These are phyloP conservation scores for Epichloe glyceriae DNA, from an alignment of 2,329 filamentous ascomycete species.

Conservation along the genomic window DNA sequence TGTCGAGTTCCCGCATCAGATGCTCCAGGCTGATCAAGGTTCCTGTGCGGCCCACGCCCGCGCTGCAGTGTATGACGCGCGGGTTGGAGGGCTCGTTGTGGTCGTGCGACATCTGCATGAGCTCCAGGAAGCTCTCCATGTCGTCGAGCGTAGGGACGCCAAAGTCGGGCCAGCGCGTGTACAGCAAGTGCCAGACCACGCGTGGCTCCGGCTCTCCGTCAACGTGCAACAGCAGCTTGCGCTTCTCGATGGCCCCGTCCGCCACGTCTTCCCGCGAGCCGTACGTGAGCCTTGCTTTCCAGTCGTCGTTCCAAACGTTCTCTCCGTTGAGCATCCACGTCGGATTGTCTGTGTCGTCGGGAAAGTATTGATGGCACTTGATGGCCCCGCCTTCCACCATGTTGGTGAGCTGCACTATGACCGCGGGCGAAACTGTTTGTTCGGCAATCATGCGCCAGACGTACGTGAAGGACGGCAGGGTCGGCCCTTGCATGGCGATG, in stretches of 20 bases:
- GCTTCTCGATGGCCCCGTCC: slow-evolving; percentile 53
- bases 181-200: slow-evolving; percentile 72
- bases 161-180: slow-evolving; percentile 83
- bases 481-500: slow-evolving; percentile 91
- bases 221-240: slow-evolving; percentile 53
- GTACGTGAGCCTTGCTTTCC: slow-evolving; percentile 56
- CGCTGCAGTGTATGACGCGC: slow-evolving; percentile 76
- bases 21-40: slow-evolving; percentile 97
- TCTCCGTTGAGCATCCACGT: slow-evolving; percentile 47
- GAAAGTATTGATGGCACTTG: slow-evolving; percentile 88
- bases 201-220: slow-evolving; percentile 34
- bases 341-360: slow-evolving; percentile 39
- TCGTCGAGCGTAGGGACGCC: slow-evolving; percentile 62
- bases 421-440: slow-evolving; percentile 55
- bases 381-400: slow-evolving; percentile 64
- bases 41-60: slow-evolving; percentile 84
- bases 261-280: slow-evolving; percentile 45
- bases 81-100: slow-evolving; percentile 44
- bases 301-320: slow-evolving; percentile 52
- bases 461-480: slow-evolving; percentile 59
- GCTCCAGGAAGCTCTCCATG: slow-evolving; percentile 51
- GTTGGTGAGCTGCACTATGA: slow-evolving; percentile 91
- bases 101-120: slow-evolving; percentile 54
- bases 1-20: slow-evolving; percentile 67
- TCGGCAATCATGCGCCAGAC: slow-evolving; percentile 95